Evolutionary conservation across 2,329 filamentous ascomycete genomes (phyloP).

Genomic region (Claviceps spartinae): DNA sequence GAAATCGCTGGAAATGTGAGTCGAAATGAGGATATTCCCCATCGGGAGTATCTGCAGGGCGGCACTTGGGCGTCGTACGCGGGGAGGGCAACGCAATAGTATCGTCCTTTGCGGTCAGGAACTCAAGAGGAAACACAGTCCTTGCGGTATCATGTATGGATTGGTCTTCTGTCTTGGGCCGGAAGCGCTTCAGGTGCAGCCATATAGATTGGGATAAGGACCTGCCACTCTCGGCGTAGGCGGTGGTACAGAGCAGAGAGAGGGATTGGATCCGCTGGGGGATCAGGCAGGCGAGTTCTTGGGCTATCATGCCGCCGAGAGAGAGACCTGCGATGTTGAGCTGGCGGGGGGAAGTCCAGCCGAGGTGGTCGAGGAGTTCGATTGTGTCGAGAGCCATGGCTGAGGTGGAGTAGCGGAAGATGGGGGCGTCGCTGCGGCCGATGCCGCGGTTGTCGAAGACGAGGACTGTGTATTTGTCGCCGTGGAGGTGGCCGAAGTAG

Average conservation of each 20-base stretch:
- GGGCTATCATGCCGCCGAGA: conserved; percentile 86
- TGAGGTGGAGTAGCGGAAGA: conserved; percentile 64
- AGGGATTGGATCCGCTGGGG: conserved; percentile 42
- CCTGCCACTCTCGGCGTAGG: conserved; percentile 45
- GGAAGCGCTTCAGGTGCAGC: conserved; percentile 39
- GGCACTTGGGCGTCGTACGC: conserved; percentile 26
- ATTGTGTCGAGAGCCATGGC: conserved; percentile 72
- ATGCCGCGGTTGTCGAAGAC: conserved; percentile 78
- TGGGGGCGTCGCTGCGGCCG: conserved; percentile 64
- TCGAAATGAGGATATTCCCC: conserved; percentile 42
- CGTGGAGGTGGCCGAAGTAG: conserved; percentile 62
- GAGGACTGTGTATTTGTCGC: conserved; percentile 56
- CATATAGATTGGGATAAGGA: conserved; percentile 52
- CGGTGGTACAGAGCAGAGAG: conserved; percentile 48
- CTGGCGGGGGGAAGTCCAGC: conserved; percentile 43
- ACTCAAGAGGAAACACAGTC: conserved; percentile 52
- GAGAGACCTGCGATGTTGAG: conserved; percentile 64
- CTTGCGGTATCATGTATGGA: conserved; percentile 50
- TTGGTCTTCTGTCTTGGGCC: conserved; percentile 58
- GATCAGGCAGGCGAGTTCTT: conserved; percentile 53
- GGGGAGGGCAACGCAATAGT: conserved; percentile 44
- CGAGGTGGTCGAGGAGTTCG: conserved; percentile 55
- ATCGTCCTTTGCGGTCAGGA: conserved; percentile 37
- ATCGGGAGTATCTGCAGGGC: conserved; percentile 13
- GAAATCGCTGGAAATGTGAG: conserved; percentile 70